phyloP scores from a whole-genome alignment of 2,329 filamentous ascomycete species.

The Trichoderma oligosporum region DNA sequence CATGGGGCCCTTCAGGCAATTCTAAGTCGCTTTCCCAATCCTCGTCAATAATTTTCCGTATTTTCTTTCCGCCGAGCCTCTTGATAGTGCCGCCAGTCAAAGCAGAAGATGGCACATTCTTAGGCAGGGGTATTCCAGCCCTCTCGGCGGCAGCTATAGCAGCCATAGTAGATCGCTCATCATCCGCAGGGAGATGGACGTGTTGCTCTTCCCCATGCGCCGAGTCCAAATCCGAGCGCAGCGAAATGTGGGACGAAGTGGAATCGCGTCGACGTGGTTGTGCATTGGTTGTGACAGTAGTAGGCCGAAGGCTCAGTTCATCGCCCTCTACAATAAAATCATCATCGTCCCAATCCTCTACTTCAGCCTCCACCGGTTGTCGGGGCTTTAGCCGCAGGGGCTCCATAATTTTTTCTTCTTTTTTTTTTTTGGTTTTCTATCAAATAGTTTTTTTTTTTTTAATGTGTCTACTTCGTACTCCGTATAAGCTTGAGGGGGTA shows the following conservation, averaged over 20 bases:
- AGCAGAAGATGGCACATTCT: conserved; percentile 82
- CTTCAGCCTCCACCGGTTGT: conserved; percentile 53
- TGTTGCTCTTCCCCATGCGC: conserved; percentile 79
- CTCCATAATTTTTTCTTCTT: conserved; percentile 43
- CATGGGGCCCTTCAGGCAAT: conserved; percentile 56
- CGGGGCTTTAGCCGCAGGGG: conserved; percentile 51
- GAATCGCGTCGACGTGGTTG: conserved; percentile 62
- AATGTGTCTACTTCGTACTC: conserved; percentile 4
- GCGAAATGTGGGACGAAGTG: conserved; percentile 75
- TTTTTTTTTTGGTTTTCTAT: background rate
- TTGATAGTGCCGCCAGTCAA: conserved; percentile 91
- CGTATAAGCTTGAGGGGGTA: conserved; percentile 10
- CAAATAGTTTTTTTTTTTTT: background rate
- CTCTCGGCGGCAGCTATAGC: conserved; percentile 83
- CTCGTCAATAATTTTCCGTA: conserved; percentile 69
- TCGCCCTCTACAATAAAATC: conserved; percentile 69
- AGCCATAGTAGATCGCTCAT: conserved; percentile 77
- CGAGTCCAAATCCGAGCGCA: conserved; percentile 78
- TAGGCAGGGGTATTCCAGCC: conserved; percentile 86
- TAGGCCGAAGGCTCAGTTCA: conserved; percentile 57
- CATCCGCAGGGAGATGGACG: conserved; percentile 76
- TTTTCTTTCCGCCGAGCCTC: conserved; percentile 71
- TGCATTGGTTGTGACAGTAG: conserved; percentile 35
- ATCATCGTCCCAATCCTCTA: conserved; percentile 79
- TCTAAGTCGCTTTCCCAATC: conserved; percentile 81